Conservation (phyloP, 768 basidiomycete genomes). For the Postia placenta region DNA sequence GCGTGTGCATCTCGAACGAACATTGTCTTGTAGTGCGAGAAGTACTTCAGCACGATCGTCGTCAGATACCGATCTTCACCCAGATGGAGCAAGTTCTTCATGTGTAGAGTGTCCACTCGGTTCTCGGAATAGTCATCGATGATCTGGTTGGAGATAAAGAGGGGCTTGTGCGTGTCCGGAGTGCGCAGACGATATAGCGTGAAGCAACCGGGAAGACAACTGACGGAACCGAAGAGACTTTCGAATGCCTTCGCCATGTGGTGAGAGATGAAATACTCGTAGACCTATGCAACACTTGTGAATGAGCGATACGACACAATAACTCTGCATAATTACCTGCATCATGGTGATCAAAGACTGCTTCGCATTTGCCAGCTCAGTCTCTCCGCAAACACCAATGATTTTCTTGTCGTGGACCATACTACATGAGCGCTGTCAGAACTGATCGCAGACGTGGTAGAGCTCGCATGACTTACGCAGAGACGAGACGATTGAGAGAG, state of each 20-base stretch:
- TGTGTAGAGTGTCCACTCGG: conserved; percentile 94
- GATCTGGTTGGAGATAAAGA: conserved; percentile 87
- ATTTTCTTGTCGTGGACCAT: conserved; percentile 97
- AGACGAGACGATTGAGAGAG: conserved; percentile 86
- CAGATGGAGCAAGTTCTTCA: conserved; percentile 96
- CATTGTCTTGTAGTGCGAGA: conserved; percentile 90
- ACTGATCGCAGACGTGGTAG: background rate
- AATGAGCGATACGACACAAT: too few relatives aligned
- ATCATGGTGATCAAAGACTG: conserved; percentile 96
- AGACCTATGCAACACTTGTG: conserved; percentile 92
- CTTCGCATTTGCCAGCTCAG: conserved; percentile 86
- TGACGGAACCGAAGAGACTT: conserved; percentile 93
- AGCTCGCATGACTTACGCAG: conserved; percentile 66
- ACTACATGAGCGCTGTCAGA: conserved; percentile 31
- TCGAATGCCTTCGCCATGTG: conserved; percentile 99
- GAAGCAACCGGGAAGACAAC: conserved; percentile 98
- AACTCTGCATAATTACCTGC: too few relatives aligned
- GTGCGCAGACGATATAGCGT: conserved; percentile 94
- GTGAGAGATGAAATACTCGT: conserved; percentile 99
- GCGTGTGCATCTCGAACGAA: conserved; percentile 94
- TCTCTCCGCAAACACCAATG: conserved; percentile 94
- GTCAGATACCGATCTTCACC: conserved; percentile 99
- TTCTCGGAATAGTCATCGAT: conserved; percentile 93
- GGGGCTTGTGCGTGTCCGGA: conserved; percentile 90
- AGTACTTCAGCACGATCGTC: conserved; percentile 92